Evolutionary conservation across 345 rosid species (phyloP).

Genomic region (Nasturtium officinale): DNA sequence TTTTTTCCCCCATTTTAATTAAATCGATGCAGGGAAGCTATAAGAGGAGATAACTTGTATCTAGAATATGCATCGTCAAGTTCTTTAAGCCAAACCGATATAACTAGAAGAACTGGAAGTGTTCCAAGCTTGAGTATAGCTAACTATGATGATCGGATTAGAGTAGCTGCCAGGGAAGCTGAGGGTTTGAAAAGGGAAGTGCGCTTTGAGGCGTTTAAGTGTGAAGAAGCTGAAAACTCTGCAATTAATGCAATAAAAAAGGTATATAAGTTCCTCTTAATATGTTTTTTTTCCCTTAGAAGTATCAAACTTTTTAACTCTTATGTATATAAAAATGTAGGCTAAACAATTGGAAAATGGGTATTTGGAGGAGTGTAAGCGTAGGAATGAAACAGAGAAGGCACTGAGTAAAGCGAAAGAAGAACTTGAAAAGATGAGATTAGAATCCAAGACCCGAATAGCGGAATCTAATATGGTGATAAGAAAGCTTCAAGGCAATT

Average conservation of each 20-base stretch:
- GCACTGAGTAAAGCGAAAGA: conserved; percentile 50
- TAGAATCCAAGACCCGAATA: conserved; percentile 51
- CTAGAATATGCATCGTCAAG: conserved; percentile 10
- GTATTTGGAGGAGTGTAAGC: conserved; percentile 55
- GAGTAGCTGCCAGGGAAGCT: conserved; percentile 56
- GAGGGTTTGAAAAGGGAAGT: conserved; percentile 54
- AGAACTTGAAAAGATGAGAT: conserved; percentile 52
- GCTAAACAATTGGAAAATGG: conserved; percentile 53
- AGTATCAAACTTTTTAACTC: neutral
- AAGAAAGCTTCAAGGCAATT: conserved; percentile 60
- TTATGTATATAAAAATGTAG: conserved; percentile 37
- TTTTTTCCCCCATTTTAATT: neutral
- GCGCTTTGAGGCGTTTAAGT: conserved; percentile 54
- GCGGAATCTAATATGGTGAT: conserved; percentile 53
- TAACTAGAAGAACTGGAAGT: neutral
- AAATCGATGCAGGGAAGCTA: conserved; percentile 36
- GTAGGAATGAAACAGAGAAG: conserved; percentile 61
- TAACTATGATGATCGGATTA: conserved; percentile 45
- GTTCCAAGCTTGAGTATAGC: conserved; percentile 10
- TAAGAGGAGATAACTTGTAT: conserved; percentile 4
- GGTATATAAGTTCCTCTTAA: conserved; percentile 44
- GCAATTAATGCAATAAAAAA: conserved; percentile 61
- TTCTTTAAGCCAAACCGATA: conserved; percentile 2
- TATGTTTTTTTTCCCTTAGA: neutral
- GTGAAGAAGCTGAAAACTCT: conserved; percentile 64